Evolutionary conservation across 202 grass and related monocot species (phyloP), one percentile per base, ranked within the genome.

Genomic region (Schoenoplectus tabernaemontani): DNA sequence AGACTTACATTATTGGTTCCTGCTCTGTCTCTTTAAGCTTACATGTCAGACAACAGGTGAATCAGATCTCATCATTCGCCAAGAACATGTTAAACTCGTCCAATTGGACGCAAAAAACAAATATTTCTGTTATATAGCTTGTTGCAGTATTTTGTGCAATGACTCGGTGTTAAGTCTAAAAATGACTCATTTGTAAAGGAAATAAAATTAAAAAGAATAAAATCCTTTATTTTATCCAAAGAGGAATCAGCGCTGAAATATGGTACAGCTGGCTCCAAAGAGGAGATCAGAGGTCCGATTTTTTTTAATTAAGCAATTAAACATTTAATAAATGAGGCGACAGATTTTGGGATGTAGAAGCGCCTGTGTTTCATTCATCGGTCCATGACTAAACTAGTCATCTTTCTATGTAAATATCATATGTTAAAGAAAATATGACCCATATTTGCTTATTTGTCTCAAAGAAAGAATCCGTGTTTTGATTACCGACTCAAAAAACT

Each of bases 11-110:
- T 63, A 79, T 79, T 79, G 39, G 51, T 13, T 28, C 7, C 15
- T 46, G 56, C 36, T 79, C 30, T 46, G 76, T 61, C 36, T 78
- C n/a, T n/a, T n/a, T n/a, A n/a, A n/a, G n/a, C n/a, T n/a, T 63
- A 61, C n/a, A 15, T 16, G 24, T 34, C 76, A 3, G 53, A 63
- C 76, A 48, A 65, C 41, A 80, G 22, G 77, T 33, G 59, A 47
- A 80, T 64, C 59, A 80, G 78, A 80, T 80, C 78, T 63, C 17
- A 13, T 64, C 47, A 60, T 64, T 80, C 64, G 77, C 23, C 38
- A 63, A 46, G 6, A 80, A 80, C 57, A 54, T 34, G 70, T 51
- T 64, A 58, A 64, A 2, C n/a, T 80, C 42, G 64, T 63, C 60
- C 9, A 80, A 80, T 80, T 59, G 65, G 15, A 53, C 15, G 12